Evolutionary conservation across 768 basidiomycete species (phyloP).

Genomic region (Termitomyces sp.): DNA sequence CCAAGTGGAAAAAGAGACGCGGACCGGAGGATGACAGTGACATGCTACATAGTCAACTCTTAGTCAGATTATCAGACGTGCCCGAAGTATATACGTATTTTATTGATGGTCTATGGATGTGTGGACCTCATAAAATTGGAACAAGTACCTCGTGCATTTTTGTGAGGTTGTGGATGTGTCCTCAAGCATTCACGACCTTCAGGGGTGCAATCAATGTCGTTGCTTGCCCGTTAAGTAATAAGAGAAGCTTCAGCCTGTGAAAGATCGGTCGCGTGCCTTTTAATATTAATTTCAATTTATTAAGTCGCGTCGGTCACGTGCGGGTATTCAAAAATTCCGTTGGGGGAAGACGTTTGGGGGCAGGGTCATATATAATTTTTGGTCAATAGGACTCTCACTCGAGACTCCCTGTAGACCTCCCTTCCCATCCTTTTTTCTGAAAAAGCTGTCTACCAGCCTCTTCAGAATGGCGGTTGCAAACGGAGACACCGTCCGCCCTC

Average conservation of each 20-base stretch:
- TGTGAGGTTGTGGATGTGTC: background rate
- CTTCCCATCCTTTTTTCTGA: constrained; percentile 16
- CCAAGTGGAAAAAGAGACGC: constrained; percentile 62
- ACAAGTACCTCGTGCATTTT: too few relatives aligned
- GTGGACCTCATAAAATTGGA: constrained; percentile 7
- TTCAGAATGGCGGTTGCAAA: constrained; percentile 37
- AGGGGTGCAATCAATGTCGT: background rate
- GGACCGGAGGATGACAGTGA: constrained; percentile 28
- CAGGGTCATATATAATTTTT: constrained; percentile 35
- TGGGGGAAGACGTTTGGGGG: constrained; percentile 44
- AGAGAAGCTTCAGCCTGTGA: background rate
- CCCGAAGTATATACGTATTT: constrained; percentile 1
- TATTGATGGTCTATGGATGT: constrained; percentile 7
- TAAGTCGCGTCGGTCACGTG: constrained; percentile 31
- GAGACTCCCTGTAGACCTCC: constrained; percentile 17
- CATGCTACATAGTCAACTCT: background rate
- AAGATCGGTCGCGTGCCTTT: background rate
- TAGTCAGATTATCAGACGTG: constrained; percentile 5
- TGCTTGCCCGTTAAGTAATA: background rate
- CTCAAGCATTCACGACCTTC: background rate
- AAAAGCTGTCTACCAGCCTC: constrained; percentile 16
- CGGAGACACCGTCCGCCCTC: constrained; percentile 29
- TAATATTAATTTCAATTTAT: background rate
- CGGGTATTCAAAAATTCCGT: constrained; percentile 30
- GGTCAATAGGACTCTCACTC: constrained; percentile 19